Base-by-base conservation (phyloP, 2,329 filamentous ascomycete genomes). In the Fusarium praegraminearum region DNA sequence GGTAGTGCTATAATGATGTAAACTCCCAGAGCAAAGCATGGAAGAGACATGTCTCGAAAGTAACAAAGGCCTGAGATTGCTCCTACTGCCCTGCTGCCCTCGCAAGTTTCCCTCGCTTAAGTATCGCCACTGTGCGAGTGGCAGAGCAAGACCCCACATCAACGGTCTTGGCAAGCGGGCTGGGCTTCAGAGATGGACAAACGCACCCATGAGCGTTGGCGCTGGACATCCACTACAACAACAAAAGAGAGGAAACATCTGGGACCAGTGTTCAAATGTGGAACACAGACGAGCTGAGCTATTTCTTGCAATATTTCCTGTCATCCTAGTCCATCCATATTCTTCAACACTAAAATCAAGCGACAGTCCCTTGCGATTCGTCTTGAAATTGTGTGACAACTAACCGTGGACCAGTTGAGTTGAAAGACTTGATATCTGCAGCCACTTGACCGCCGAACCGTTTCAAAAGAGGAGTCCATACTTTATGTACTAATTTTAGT, bases 41-140 rank as follows among this genome's bases (percentile, higher is more conserved):
- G 20, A 22, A 57, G 59, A 45, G 47, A 55, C 36, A 43, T 20
- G 18, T 51, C 35, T 40, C 36, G n/a, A 43, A 43, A 20, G 35
- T 15, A 58, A 53, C 12, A 32, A 44, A 26, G 24, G n/a, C 32
- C 32, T 30, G 47, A 51, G 18, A 33, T 10, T 36, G 32, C 22
- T 26, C 12, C 40, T 49, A 15, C 30, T 33, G 18, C 26, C 22
- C 11, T 30, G 15, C 30, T 33, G 26, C 26, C 22, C 11, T 30
- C 49, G 55, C 30, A 36, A 65, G 46, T 16, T 59, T 28, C 46
- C 51, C 62, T 68, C 62, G 67, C 51, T 50, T 35, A 59, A 67
- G 72, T 63, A 67, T 64, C 41, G 45, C 46, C 58, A 74, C 73
- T 57, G 73, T 74, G 70, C 58, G 70, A 65, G 50, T 35, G 53